Base-by-base conservation (phyloP, 2,329 filamentous ascomycete genomes). In the Delphinella strobiligena region DNA sequence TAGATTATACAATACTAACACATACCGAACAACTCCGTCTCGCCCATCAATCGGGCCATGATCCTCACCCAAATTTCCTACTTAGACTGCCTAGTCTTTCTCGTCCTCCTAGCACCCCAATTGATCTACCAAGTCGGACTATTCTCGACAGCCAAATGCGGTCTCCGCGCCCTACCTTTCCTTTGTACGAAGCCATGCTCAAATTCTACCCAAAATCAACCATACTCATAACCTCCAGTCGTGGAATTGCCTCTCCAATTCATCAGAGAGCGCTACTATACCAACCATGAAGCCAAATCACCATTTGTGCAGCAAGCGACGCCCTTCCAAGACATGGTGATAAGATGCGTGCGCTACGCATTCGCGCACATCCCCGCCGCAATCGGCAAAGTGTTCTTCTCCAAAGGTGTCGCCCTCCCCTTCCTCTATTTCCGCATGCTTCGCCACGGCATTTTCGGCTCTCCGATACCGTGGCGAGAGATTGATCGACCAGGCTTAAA, bases 401-500 rank as follows among this genome's bases (percentile, higher is more conserved):
- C 77, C 5, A 85, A 80, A 61, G 58, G 64, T 22, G 82, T 91
- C 8, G 73, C 80, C 1, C 55, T 85, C 36, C 82, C 83, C 0
- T 89, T 89, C 55, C 57, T 88, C 43, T 67, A 72, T 36, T 91
- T 83, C 60, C 75, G 84, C 27, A 78, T 88, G 74, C 58, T 86
- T 35, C 69, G 82, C 16, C 79, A 87, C 60, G 82, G 83, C 17
- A 73, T 77, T 53, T 43, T 78, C 18, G 68, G 61, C 35, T 74
- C 67, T 18, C 79, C 79, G 1, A 67, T 82, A 5, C 66, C 71
- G 45, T 86, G 81, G 76, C 64, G 64, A 29, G 80, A 77, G 45
- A 60, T 77, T 37, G 59, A 69, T 18, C 33, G 47, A 42, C 46
- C 53, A 17, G 51, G 49, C 19, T 35, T 55, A 5, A 49, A 67